phyloP scores from a whole-genome alignment of 306 rosid genomes.

The Gastrolobium villosum region DNA sequence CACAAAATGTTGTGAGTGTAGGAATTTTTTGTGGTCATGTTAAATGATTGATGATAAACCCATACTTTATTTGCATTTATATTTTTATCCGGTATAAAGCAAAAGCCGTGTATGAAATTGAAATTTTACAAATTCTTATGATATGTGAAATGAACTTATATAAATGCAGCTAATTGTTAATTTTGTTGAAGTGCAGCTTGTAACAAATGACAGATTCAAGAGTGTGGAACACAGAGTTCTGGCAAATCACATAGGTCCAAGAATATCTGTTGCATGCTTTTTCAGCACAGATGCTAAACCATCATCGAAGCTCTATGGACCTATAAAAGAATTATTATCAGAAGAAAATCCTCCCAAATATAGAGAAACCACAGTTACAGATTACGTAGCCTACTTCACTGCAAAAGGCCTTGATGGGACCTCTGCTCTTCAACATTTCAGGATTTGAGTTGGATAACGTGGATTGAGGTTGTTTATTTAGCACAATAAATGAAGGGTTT shows the following conservation, averaged over 20 bases:
- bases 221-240: constrained; percentile 47
- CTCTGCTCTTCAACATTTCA: constrained; percentile 44
- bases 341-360: constrained; percentile 43
- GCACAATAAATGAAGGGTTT: background rate
- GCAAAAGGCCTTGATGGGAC: constrained; percentile 47
- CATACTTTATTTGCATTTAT: too few species aligned
- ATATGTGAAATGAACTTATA: constrained; percentile 1
- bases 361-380: constrained; percentile 44
- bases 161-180: background rate
- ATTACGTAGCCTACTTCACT: constrained; percentile 23
- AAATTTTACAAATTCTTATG: background rate
- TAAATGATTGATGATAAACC: too few species aligned
- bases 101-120: background rate
- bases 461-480: background rate
- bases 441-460: constrained; percentile 28
- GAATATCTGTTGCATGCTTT: constrained; percentile 47
- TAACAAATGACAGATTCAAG: constrained; percentile 49
- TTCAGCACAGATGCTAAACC: constrained; percentile 24
- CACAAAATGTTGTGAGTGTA: too few species aligned
- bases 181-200: too few species aligned
- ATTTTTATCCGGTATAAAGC: background rate
- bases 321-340: constrained; percentile 45
- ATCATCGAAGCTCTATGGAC: constrained; percentile 32
- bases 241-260: constrained; percentile 43
- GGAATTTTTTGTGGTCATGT: too few species aligned